phyloP scores from a whole-genome alignment of 352 stramenopile species.

The Phytophthora sp. region DNA sequence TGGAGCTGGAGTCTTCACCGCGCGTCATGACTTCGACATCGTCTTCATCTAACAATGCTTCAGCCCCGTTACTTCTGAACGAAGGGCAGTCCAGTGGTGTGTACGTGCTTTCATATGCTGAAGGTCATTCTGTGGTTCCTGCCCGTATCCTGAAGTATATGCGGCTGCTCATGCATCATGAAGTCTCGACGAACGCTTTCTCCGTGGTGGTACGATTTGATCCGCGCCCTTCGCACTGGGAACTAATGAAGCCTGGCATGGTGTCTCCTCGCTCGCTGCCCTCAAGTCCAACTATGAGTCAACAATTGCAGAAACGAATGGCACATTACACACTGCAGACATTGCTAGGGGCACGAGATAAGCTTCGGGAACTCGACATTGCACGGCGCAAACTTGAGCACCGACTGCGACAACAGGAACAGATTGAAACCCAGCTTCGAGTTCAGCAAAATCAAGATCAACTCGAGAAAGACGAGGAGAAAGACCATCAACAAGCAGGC shows the following conservation, averaged over 20 bases:
- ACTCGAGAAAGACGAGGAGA: not conserved
- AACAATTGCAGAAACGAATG: slow-evolving; percentile 78
- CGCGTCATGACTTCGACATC: slow-evolving; percentile 5
- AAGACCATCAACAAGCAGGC: no score
- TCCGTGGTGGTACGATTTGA: slow-evolving; percentile 82
- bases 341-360: slow-evolving; percentile 61
- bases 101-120: slow-evolving; percentile 82
- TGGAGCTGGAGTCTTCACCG: slow-evolving; percentile 20
- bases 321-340: slow-evolving; percentile 79
- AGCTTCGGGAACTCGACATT: slow-evolving; percentile 59
- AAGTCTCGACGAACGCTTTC: slow-evolving; percentile 86
- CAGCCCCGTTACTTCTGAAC: slow-evolving; percentile 24
- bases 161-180: slow-evolving; percentile 86
- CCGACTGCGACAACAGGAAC: slow-evolving; percentile 13
- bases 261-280: slow-evolving; percentile 77
- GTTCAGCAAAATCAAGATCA: not conserved
- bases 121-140: slow-evolving; percentile 73
- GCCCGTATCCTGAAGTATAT: slow-evolving; percentile 88
- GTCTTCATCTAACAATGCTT: slow-evolving; percentile 23
- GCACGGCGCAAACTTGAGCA: slow-evolving; percentile 45
- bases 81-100: slow-evolving; percentile 46
- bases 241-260: slow-evolving; percentile 81
- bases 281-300: slow-evolving; percentile 74
- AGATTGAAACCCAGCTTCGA: slow-evolving; percentile 3
- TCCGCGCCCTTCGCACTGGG: slow-evolving; percentile 70